Percentiles rank a stretch among this genome's conserved stretches.
phyloP scores from a whole-genome alignment of 1,284 basidiomycete species.

The Cutaneotrichosporon mucoides region DNA sequence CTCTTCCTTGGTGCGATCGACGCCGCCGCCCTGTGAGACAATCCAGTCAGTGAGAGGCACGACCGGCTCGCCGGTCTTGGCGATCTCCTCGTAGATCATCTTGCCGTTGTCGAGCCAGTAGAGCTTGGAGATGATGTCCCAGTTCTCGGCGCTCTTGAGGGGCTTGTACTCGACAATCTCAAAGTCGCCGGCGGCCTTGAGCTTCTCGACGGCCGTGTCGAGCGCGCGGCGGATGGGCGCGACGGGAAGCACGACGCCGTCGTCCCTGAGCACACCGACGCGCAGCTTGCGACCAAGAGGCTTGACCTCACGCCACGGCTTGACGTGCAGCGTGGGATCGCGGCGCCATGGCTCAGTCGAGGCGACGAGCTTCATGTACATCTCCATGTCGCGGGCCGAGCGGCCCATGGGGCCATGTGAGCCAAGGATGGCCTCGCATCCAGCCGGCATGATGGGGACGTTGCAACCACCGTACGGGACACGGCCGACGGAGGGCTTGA shows the following conservation, averaged over 20 bases:
- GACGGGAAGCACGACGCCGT: conserved; percentile 58
- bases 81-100: conserved; percentile 42
- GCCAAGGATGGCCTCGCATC: conserved; percentile 36
- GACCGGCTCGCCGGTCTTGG: conserved; percentile 32
- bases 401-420: conserved; percentile 59
- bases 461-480: conserved; percentile 40
- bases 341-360: conserved; percentile 59
- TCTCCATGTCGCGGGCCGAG: conserved; percentile 57
- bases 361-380: conserved; percentile 55
- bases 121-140: conserved; percentile 37
- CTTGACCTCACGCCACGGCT: conserved; percentile 54
- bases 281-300: conserved; percentile 57
- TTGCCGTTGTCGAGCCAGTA: conserved; percentile 44
- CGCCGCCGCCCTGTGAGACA: conserved; percentile 16
- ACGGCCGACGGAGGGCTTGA: conserved; percentile 40
- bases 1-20: conserved; percentile 36
- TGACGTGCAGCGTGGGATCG: conserved; percentile 53
- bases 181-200: conserved; percentile 26
- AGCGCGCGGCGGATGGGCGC: conserved; percentile 46
- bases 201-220: conserved; percentile 27
- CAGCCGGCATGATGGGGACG: conserved; percentile 13
- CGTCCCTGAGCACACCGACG: conserved; percentile 48
- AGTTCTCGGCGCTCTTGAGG: conserved; percentile 20
- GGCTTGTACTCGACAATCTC: conserved; percentile 36
- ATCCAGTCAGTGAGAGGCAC: conserved; percentile 42